Percentiles rank a stretch among this genome's conserved stretches.
phyloP scores from a whole-genome alignment of 2,329 filamentous ascomycete genomes.

The Pseudocercospora musae region DNA sequence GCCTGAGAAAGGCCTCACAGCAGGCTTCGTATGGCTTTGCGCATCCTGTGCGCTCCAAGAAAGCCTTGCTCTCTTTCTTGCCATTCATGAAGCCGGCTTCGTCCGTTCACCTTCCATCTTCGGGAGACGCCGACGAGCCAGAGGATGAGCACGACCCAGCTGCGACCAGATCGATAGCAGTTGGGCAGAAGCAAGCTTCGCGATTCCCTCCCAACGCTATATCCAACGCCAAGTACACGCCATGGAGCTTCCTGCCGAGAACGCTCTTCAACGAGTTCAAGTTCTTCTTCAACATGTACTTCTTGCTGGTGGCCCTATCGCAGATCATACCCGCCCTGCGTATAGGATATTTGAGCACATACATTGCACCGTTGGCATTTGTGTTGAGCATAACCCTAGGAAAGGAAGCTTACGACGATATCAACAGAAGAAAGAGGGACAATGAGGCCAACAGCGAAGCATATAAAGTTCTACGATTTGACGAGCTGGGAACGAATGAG shows the following conservation, averaged over 20 bases:
- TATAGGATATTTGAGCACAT: slow-evolving; percentile 93
- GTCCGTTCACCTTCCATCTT: slow-evolving; percentile 28
- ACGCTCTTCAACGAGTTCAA: slow-evolving; percentile 99
- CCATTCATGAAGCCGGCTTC: slow-evolving; percentile 24
- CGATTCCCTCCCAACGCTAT: slow-evolving; percentile 87
- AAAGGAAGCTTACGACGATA: slow-evolving; percentile 94
- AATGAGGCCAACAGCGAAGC: slow-evolving; percentile 91
- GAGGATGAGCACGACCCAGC: slow-evolving; percentile 56
- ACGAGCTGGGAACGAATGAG: slow-evolving; percentile 47
- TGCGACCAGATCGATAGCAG: slow-evolving; percentile 69
- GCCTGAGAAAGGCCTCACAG: slow-evolving; percentile 14
- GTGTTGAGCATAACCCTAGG: slow-evolving; percentile 89
- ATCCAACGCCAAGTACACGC: slow-evolving; percentile 96
- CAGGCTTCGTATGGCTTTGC: slow-evolving; percentile 16
- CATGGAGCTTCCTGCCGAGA: slow-evolving; percentile 86
- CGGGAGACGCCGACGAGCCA: slow-evolving; percentile 35
- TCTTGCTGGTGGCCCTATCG: slow-evolving; percentile 88
- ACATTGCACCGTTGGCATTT: slow-evolving; percentile 87
- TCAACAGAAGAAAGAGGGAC: slow-evolving; percentile 79
- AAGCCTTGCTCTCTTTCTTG: slow-evolving; percentile 28
- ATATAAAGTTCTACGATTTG: slow-evolving; percentile 74
- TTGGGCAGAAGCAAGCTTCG: slow-evolving; percentile 69
- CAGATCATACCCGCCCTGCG: slow-evolving; percentile 85
- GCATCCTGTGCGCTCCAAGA: slow-evolving; percentile 15
- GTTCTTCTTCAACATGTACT: slow-evolving; percentile 99